These are phyloP conservation scores for Boletus subcaerulescens DNA, from an alignment of 768 basidiomycete genomes.

Conservation along the genomic window DNA sequence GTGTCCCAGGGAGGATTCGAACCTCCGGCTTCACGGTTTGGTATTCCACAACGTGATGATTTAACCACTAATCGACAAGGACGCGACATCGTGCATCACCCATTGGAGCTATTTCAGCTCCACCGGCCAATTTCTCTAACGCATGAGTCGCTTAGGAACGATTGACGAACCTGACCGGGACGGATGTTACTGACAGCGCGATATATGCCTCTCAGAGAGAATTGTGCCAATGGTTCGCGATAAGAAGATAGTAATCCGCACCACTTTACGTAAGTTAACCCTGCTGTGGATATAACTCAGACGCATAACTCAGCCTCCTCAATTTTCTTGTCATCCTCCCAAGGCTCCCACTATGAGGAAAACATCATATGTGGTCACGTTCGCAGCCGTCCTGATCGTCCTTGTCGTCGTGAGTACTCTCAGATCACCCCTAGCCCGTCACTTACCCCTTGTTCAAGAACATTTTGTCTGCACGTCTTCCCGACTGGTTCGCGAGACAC, in stretches of 20 bases:
- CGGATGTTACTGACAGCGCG: too few species aligned
- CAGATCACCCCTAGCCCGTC: background rate
- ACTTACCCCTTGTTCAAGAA: slow-evolving; percentile 41
- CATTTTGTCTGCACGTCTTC: slow-evolving; percentile 49
- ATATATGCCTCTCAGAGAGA: slow-evolving; percentile 2
- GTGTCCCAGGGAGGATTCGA: slow-evolving; percentile 38
- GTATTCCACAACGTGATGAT: slow-evolving; percentile 40
- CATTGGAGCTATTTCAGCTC: too few species aligned
- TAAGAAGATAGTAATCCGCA: background rate
- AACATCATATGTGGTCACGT: slow-evolving; percentile 63
- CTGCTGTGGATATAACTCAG: too few species aligned
- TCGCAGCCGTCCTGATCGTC: slow-evolving; percentile 50
- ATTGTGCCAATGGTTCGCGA: slow-evolving; percentile 24
- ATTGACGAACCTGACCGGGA: too few species aligned
- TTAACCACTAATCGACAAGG: slow-evolving; percentile 46
- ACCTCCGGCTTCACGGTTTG: slow-evolving; percentile 40
- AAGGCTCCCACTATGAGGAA: slow-evolving; percentile 54
- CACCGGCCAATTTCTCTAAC: too few species aligned
- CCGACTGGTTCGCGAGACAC: slow-evolving; percentile 57
- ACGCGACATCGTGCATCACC: slow-evolving; percentile 6
- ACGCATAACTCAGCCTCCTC: background rate
- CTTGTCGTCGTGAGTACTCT: slow-evolving; percentile 48
- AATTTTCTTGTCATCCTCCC: background rate
- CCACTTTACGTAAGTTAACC: too few species aligned
- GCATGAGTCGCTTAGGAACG: too few species aligned